Evolutionary conservation across 1,284 basidiomycete genomes (phyloP).

Genomic region (Trichosporon ovoides): DNA sequence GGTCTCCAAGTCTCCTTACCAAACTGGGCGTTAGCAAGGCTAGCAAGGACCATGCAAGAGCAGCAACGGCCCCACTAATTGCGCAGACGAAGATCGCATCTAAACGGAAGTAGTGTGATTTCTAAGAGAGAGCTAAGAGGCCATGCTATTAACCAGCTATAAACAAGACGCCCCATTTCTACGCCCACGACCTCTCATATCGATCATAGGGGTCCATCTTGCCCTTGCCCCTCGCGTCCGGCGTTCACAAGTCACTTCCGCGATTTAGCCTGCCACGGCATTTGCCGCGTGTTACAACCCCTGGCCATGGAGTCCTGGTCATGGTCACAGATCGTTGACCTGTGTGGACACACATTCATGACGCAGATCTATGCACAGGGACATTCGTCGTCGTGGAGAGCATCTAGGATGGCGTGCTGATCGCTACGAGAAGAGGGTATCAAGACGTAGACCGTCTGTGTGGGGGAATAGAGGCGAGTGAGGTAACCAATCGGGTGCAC

Average conservation of each 20-base stretch:
- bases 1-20: no score
- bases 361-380: slow-evolving; percentile 3
- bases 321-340: not conserved
- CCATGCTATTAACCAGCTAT: not conserved
- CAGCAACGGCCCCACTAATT: not conserved
- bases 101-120: not conserved
- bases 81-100: not conserved
- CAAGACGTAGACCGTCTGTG: not conserved
- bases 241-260: not conserved
- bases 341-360: slow-evolving; percentile 6
- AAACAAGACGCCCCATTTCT: not conserved
- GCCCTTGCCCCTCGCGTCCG: not conserved
- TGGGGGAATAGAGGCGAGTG: not conserved
- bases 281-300: not conserved
- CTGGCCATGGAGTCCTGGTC: not conserved
- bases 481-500: slow-evolving; percentile 5
- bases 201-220: not conserved
- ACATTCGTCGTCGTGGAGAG: not conserved
- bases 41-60: no score
- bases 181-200: not conserved
- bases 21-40: no score
- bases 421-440: not conserved
- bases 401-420: not conserved
- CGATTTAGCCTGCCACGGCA: not conserved
- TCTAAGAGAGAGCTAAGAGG: not conserved